Evolutionary conservation across 1,284 basidiomycete species (phyloP).

Genomic region (Ganoderma sinense): DNA sequence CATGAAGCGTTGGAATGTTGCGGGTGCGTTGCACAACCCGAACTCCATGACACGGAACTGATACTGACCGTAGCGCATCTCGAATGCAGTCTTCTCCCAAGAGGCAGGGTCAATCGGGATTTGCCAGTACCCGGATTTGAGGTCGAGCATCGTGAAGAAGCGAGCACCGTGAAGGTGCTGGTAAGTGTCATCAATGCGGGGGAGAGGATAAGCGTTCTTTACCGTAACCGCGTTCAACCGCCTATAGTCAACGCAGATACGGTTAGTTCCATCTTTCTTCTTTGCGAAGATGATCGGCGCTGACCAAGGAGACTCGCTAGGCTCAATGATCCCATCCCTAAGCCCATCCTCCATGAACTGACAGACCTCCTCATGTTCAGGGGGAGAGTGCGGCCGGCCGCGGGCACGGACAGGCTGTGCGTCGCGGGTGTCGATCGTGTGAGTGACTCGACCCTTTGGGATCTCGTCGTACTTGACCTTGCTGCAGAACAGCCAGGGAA

Average conservation of each 20-base stretch:
- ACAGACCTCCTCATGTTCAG: not conserved
- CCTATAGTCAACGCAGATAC: slow-evolving; percentile 52
- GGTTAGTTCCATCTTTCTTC: slow-evolving; percentile 51
- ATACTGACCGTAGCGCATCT: slow-evolving; percentile 44
- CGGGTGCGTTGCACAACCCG: slow-evolving; percentile 38
- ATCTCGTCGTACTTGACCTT: not conserved
- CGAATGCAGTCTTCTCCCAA: slow-evolving; percentile 47
- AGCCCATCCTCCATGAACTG: not conserved
- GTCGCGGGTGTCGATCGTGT: not conserved
- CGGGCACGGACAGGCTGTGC: not conserved
- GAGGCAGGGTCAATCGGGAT: slow-evolving; percentile 38
- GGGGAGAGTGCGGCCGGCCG: not conserved
- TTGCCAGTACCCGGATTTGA: slow-evolving; percentile 40
- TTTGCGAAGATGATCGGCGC: slow-evolving; percentile 49
- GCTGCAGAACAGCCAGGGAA: not conserved
- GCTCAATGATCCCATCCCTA: not conserved
- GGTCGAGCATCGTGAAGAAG: slow-evolving; percentile 44
- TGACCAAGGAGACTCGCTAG: not conserved
- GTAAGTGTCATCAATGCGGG: slow-evolving; percentile 47
- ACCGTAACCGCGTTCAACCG: slow-evolving; percentile 48
- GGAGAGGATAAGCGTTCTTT: slow-evolving; percentile 44
- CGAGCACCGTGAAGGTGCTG: slow-evolving; percentile 35
- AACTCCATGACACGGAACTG: slow-evolving; percentile 48
- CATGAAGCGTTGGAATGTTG: slow-evolving; percentile 36
- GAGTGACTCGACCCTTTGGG: not conserved